These are phyloP conservation scores for Iris pallida DNA, from an alignment of 116 monocot species.

Conservation along the genomic window DNA sequence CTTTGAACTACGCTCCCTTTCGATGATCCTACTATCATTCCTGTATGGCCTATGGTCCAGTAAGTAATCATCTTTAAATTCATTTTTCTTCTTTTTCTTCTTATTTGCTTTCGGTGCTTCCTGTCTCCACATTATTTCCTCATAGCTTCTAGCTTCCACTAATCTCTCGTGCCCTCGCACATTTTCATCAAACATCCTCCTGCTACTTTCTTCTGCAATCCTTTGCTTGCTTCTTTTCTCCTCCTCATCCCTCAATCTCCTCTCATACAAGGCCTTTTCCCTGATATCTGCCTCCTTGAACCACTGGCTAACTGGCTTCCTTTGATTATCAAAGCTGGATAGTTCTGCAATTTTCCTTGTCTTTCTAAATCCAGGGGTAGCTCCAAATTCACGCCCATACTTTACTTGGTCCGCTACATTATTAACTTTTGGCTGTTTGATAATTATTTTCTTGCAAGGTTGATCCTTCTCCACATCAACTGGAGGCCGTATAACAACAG, in stretches of 20 bases:
- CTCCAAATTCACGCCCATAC: constrained; percentile 30
- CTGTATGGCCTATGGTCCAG: constrained; percentile 54
- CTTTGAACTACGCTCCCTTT: constrained; percentile 70
- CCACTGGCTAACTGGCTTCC: constrained; percentile 24
- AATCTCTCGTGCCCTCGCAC: constrained; percentile 29
- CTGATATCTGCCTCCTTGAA: constrained; percentile 24
- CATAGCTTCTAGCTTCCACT: constrained; percentile 42
- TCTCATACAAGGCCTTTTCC: constrained; percentile 21
- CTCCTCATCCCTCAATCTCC: constrained; percentile 37
- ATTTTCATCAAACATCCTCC: constrained; percentile 33
- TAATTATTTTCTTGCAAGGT: constrained; percentile 75
- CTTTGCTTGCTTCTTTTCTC: constrained; percentile 43
- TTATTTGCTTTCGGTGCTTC: constrained; percentile 53
- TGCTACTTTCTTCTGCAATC: constrained; percentile 29
- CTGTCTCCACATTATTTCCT: constrained; percentile 28
- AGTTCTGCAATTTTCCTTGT: constrained; percentile 74
- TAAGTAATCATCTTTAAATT: constrained; percentile 71
- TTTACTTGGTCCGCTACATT: constrained; percentile 17
- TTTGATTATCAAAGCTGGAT: constrained; percentile 38
- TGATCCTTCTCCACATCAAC: constrained; percentile 54
- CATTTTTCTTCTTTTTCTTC: constrained; percentile 65
- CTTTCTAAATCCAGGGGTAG: constrained; percentile 53
- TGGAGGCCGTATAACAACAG: constrained; percentile 59
- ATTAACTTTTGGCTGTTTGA: constrained; percentile 63
- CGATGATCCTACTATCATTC: constrained; percentile 58